Evolutionary conservation across 2,329 filamentous ascomycete species (phyloP).

Genomic region (Helotiales sp.): DNA sequence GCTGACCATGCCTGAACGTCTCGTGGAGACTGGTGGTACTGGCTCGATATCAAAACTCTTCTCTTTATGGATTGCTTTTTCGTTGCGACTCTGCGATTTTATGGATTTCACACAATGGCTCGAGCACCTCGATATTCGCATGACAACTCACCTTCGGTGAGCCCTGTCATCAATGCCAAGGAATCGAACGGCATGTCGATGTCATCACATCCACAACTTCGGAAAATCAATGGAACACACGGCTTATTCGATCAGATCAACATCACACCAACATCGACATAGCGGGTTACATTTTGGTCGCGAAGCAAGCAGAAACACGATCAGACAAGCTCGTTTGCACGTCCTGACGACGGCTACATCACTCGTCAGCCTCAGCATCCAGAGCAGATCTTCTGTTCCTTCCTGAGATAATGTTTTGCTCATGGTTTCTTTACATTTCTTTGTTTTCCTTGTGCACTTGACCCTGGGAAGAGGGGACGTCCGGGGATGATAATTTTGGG

Average conservation of each 20-base stretch:
- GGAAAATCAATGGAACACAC: constrained; percentile 34
- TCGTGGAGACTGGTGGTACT: constrained; percentile 35
- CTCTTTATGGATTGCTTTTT: constrained; percentile 43
- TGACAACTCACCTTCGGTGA: constrained; percentile 39
- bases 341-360: constrained; percentile 22
- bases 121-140: constrained; percentile 41
- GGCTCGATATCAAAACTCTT: constrained; percentile 40
- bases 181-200: constrained; percentile 46
- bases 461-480: constrained; percentile 35
- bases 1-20: constrained; percentile 37
- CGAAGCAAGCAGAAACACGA: constrained; percentile 36
- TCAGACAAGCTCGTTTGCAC: constrained; percentile 42
- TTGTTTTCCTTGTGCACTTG: constrained; percentile 34
- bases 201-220: constrained; percentile 39
- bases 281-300: constrained; percentile 34
- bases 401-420: constrained; percentile 36
- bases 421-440: constrained; percentile 35
- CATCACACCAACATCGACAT: constrained; percentile 27
- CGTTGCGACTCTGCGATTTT: constrained; percentile 39
- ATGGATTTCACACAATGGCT: constrained; percentile 43
- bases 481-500: constrained; percentile 33
- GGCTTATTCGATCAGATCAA: constrained; percentile 30
- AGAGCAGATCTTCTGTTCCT: constrained; percentile 40
- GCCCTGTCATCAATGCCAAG: constrained; percentile 35
- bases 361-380: constrained; percentile 30